These are phyloP conservation scores for Ajuga chamaepitys DNA, from an alignment of 257 asterid genomes.

Conservation along the genomic window DNA sequence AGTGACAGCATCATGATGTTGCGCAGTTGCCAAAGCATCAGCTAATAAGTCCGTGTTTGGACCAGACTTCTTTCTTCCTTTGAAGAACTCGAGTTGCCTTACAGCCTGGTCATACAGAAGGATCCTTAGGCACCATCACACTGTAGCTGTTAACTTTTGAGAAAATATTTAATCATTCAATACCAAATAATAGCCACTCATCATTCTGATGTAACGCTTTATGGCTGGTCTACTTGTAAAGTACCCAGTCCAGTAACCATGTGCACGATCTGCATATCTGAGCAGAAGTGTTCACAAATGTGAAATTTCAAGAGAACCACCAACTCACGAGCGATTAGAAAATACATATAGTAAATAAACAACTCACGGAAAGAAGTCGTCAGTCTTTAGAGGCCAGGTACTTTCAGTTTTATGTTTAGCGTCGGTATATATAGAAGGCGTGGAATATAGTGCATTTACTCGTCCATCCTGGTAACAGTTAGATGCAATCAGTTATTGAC, in stretches of 20 bases:
- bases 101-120: slow-evolving; percentile 28
- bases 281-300: not conserved
- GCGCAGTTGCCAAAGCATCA: slow-evolving; percentile 42
- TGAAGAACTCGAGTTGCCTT: slow-evolving; percentile 37
- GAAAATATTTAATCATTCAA: not conserved
- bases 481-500: slow-evolving; percentile 1
- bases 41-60: slow-evolving; percentile 29
- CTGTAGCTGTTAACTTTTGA: not conserved
- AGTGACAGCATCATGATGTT: slow-evolving; percentile 49
- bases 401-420: slow-evolving; percentile 33
- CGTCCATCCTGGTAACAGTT: slow-evolving; percentile 40
- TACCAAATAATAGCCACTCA: slow-evolving; percentile 48
- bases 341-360: not conserved
- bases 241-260: slow-evolving; percentile 52
- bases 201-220: slow-evolving; percentile 33
- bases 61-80: slow-evolving; percentile 25
- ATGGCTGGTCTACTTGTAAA: slow-evolving; percentile 44
- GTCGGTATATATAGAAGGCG: slow-evolving; percentile 45
- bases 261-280: slow-evolving; percentile 41
- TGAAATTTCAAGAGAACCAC: not conserved
- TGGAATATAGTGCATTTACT: slow-evolving; percentile 43
- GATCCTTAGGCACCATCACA: not conserved
- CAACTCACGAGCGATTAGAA: not conserved
- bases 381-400: slow-evolving; percentile 42
- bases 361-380: slow-evolving; percentile 48